Conservation (phyloP, 1,139 yeast genomes). For the Saccharomyces pastorianus region DNA sequence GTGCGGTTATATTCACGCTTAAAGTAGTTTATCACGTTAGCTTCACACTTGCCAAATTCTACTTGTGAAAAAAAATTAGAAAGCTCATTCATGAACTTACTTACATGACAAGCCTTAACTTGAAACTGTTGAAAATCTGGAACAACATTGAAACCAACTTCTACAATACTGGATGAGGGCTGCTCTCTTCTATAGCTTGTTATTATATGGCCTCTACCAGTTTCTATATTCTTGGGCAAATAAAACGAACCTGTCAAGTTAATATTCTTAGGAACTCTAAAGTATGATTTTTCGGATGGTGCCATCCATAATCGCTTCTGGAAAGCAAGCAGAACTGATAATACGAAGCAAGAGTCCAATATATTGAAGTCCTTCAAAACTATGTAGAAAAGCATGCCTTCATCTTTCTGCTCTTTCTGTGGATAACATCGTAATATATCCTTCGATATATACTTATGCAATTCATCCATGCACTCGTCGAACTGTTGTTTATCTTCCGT, state of each 20-base stretch:
- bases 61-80: constrained; percentile 6
- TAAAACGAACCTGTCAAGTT: constrained; percentile 17
- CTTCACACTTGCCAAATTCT: constrained; percentile 15
- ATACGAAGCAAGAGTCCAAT: constrained; percentile 21
- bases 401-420: neutral
- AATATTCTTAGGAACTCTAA: constrained; percentile 11
- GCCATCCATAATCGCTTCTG: constrained; percentile 13
- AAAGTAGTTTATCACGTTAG: constrained; percentile 8
- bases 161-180: neutral
- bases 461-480: constrained; percentile 9
- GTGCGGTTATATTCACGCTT: constrained; percentile 2
- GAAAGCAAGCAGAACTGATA: constrained; percentile 16
- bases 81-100: constrained; percentile 8
- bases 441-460: constrained; percentile 14
- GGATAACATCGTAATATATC: constrained; percentile 10
- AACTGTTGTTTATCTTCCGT: constrained; percentile 4
- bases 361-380: constrained; percentile 15
- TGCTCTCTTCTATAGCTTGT: neutral
- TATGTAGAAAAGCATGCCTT: constrained; percentile 5
- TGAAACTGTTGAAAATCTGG: constrained; percentile 8
- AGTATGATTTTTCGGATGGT: constrained; percentile 7
- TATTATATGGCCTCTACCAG: neutral
- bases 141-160: neutral
- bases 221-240: constrained; percentile 4
- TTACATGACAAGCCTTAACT: constrained; percentile 4